Evolutionary conservation across 495 filamentous ascomycete genomes (phyloP), one percentile per base, ranked within the genome.

Genomic region (Aspergillus cavernicola): DNA sequence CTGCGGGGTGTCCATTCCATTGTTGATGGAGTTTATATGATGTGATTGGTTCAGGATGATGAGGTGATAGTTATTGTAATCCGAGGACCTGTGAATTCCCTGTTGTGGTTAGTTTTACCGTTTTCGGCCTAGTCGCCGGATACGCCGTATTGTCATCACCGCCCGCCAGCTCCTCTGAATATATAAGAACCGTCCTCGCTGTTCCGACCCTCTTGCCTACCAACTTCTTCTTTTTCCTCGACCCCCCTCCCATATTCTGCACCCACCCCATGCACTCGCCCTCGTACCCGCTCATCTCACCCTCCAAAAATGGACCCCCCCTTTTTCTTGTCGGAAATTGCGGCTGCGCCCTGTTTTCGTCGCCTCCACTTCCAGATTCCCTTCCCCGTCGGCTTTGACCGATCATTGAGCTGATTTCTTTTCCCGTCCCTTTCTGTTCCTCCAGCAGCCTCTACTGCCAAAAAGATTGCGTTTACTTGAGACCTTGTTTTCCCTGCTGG

Each of bases 21-120:
- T n/a, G n/a, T n/a, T n/a, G n/a, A n/a, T n/a, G n/a, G n/a, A n/a
- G n/a, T n/a, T n/a, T n/a, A n/a, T n/a, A n/a, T n/a, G n/a, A n/a
- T n/a, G n/a, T n/a, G n/a, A n/a, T n/a, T n/a, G n/a, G n/a, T n/a
- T n/a, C n/a, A n/a, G n/a, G n/a, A n/a, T n/a, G n/a, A n/a, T n/a
- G n/a, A n/a, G n/a, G n/a, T n/a, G n/a, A n/a, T n/a, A n/a, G n/a
- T n/a, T 28, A 28, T 33, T 23, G 38, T 40, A 40, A 40, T 23
- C 18, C 38, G 38, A 40, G 38, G 38, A 50, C 36, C 23, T 50
- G 47, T 50, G 47, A 40, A 40, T 39, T 50, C 22, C 36, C 47
- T 19, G n/a, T 41, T 50, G 22, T 28, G 36, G 35, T 50, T 50
- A 50, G 36, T 28, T 40, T 50, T 40, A 29, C 47, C 47, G 22